Evolutionary conservation across 78 protist species (phyloP), one percentile per base, ranked within the genome.

Genomic region (Corallochytrium limacisporum): DNA sequence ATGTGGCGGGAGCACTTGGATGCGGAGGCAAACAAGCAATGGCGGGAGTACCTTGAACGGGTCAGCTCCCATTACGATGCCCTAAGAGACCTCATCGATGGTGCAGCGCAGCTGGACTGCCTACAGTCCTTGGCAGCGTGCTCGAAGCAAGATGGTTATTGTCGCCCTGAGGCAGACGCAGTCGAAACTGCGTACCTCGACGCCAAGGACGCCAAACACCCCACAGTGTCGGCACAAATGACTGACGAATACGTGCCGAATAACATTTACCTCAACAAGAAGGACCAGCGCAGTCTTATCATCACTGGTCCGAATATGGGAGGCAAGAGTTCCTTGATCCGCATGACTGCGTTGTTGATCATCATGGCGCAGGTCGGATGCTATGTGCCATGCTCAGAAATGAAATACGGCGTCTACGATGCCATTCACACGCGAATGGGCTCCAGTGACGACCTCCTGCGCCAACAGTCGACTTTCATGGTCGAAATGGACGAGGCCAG

Each of bases 321-420:
- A 47, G 95, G 95, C 18, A 90, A 90, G 60, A 55, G 72, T 29
- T 56, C 74, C 0, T 80, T 67, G 44, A 65, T 80, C 16, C 35
- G 84, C 37, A 33, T 26, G 57, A 67, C 65, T 5, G 77, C 86
- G 6, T 53, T 85, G 28, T 35, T 86, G 20, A 77, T 71, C 13
- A 72, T 90, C 15, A 65, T 90, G 86, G 92, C 95, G 13, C 95
- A 90, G 66, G 33, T 82, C 8, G 97, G 97, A 0, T 86, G 82
- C 3, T 87, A 39, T 57, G 98, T 94, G 10, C 98, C 98, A 0
- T n/a, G 92, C 93, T 13, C 43, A 38, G 1, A 12, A 26, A 5
- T 42, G 67, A n/a, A 15, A 1, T 0, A 13, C 79, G n/a, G 80
- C 20, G 49, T 74, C 13, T 42, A 84, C 18, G 95, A 90, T 48